phyloP scores from a whole-genome alignment of 495 filamentous ascomycete species.

The Hyaloscypha bicolor region DNA sequence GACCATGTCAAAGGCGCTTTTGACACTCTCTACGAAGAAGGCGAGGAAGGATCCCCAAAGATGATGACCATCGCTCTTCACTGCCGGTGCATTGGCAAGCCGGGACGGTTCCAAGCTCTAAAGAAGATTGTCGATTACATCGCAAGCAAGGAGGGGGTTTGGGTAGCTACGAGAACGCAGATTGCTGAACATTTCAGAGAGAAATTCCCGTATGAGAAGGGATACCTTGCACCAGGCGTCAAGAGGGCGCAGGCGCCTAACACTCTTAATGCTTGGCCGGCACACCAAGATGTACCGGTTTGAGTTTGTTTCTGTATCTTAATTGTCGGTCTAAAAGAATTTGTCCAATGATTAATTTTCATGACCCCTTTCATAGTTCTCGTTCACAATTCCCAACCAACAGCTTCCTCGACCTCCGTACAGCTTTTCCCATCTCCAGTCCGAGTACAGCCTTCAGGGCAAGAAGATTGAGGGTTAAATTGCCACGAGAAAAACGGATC shows the following conservation, averaged over 20 bases:
- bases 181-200: slow-evolving; percentile 45
- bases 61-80: slow-evolving; percentile 51
- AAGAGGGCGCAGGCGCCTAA: slow-evolving; percentile 26
- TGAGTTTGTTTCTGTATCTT: not conserved
- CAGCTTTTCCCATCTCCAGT: slow-evolving; percentile 6
- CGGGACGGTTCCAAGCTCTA: slow-evolving; percentile 43
- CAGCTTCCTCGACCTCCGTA: not conserved
- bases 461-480: slow-evolving; percentile 42
- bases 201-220: slow-evolving; percentile 44
- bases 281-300: slow-evolving; percentile 24
- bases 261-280: slow-evolving; percentile 23
- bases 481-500: slow-evolving; percentile 56
- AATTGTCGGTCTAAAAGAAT: not conserved
- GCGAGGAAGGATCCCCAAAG: slow-evolving; percentile 41
- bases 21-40: slow-evolving; percentile 45
- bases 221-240: slow-evolving; percentile 29
- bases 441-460: slow-evolving; percentile 48
- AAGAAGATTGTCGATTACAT: slow-evolving; percentile 50
- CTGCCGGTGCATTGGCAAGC: slow-evolving; percentile 45
- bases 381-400: not conserved
- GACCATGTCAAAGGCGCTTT: slow-evolving; percentile 44
- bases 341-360: not conserved
- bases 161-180: slow-evolving; percentile 47
- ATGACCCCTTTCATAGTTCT: not conserved
- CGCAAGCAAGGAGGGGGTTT: slow-evolving; percentile 43